Evolutionary conservation across 2,329 filamentous ascomycete species (phyloP), one percentile per base, ranked within the genome.

Genomic region (Penicillium concentricum): DNA sequence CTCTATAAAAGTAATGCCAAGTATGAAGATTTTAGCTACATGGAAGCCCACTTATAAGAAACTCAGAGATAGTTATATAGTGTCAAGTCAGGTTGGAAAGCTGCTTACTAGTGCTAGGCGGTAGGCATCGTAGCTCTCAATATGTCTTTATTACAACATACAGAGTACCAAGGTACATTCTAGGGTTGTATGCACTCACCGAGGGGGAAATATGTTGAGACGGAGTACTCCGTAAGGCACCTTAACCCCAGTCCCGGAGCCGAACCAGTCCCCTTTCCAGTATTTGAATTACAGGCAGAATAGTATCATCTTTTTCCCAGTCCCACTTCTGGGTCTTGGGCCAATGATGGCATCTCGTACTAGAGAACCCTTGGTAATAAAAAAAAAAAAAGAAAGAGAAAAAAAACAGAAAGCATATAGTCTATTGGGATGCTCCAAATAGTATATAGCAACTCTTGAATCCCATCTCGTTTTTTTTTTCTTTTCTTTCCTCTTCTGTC

Each of bases 361-460:
- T 22, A 22, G 5, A 45, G 28, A 22, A 34, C 26, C 18, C 54
- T 35, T 30, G 22, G 46, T 54, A 54, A 54, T 52, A 42, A 38
- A 39, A 37, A 41, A 20, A 51, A 42, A 47, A 16, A 30, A n/a
- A 30, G 28, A 50, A 59, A 58, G 49, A 44, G 18, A 28, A 37
- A 49, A 46, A 18, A 38, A 54, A 46, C 37, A 32, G n/a, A 22
- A 38, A 44, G 50, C 28, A 26, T 26, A 22, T 30, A 12, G 30
- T 12, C 28, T 16, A 20, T 39, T 30, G 24, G 28, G 30, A 51
- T 35, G 5, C n/a, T 15, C 35, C 37, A 8, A 45, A 34, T 38
- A 49, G 26, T 64, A 65, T 65, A 64, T 60, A 64, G 59, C 45
- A 37, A 30, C 37, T 53, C 47, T 35, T 26, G 1, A 42, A 54